Evolutionary conservation across 352 stramenopile genomes (phyloP).

Genomic region (Phytophthora pluvialis): DNA sequence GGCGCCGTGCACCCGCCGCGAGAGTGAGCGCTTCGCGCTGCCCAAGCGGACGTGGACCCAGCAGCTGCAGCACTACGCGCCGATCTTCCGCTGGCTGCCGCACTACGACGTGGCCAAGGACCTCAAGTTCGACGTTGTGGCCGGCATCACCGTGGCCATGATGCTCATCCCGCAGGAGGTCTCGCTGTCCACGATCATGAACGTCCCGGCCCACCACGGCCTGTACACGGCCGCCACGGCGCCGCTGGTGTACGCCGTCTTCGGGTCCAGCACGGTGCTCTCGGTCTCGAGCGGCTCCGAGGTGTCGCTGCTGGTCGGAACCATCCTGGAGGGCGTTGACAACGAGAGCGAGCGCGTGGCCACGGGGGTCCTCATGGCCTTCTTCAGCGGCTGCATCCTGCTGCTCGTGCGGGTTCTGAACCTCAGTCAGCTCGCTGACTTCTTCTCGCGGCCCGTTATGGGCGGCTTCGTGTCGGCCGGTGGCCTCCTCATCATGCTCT

Average conservation of each 20-base stretch:
- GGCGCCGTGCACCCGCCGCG: conserved; percentile 19
- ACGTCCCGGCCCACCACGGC: conserved; percentile 86
- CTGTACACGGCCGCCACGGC: conserved; percentile 89
- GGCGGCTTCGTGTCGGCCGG: conserved; percentile 91
- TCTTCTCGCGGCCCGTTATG: conserved; percentile 91
- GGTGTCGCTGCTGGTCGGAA: conserved; percentile 61
- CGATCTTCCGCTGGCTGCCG: conserved; percentile 64
- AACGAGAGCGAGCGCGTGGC: conserved; percentile 49
- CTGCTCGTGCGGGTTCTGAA: conserved; percentile 78
- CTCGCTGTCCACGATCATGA: conserved; percentile 88
- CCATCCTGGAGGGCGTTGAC: conserved; percentile 59
- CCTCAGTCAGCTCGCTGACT: conserved; percentile 87
- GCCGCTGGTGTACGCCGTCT: conserved; percentile 85
- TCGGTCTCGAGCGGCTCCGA: conserved; percentile 79
- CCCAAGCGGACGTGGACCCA: conserved; percentile 28
- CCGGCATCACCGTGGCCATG: conserved; percentile 70
- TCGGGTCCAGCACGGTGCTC: conserved; percentile 82
- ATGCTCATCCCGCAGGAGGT: conserved; percentile 92
- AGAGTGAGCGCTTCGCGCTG: conserved; percentile 31
- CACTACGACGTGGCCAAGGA: conserved; percentile 54
- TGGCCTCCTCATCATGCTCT: conserved; percentile 90
- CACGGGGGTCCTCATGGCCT: conserved; percentile 59
- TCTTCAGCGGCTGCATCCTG: conserved; percentile 87
- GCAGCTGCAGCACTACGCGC: conserved; percentile 37
- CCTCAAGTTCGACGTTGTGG: conserved; percentile 62